phyloP scores from a whole-genome alignment of 768 basidiomycete species.

The Boletus sp. region DNA sequence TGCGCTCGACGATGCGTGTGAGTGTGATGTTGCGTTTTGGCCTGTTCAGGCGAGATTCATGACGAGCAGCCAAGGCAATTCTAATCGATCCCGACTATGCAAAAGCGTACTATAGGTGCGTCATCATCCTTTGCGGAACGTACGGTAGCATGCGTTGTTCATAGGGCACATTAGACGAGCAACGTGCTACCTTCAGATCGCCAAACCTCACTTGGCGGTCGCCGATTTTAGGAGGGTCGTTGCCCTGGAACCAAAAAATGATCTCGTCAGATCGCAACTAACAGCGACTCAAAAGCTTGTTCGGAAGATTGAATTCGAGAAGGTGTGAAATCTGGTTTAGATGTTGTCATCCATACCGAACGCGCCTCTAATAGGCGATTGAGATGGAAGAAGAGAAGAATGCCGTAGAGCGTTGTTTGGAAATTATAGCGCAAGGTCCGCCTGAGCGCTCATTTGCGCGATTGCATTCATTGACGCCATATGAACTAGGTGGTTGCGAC shows the following conservation, averaged over 20 bases:
- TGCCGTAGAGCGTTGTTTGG: slow-evolving; percentile 68
- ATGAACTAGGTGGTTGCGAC: slow-evolving; percentile 65
- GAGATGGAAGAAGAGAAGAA: slow-evolving; percentile 87
- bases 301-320: slow-evolving; percentile 88
- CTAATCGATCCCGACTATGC: slow-evolving; percentile 84
- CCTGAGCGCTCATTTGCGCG: neutral
- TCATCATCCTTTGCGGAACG: neutral
- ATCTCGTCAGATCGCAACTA: slow-evolving; percentile 74
- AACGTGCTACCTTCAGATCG: slow-evolving; percentile 84
- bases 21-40: slow-evolving; percentile 30
- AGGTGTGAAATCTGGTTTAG: slow-evolving; percentile 43
- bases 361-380: slow-evolving; percentile 70
- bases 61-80: slow-evolving; percentile 70
- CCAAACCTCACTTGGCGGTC: slow-evolving; percentile 85
- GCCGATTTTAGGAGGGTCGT: slow-evolving; percentile 86
- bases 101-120: slow-evolving; percentile 84
- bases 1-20: slow-evolving; percentile 84
- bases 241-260: slow-evolving; percentile 82
- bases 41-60: slow-evolving; percentile 17
- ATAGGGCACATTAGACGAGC: slow-evolving; percentile 59
- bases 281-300: slow-evolving; percentile 89
- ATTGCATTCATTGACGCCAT: slow-evolving; percentile 4
- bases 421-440: slow-evolving; percentile 78
- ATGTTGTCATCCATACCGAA: neutral
- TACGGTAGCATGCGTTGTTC: neutral